Evolutionary conservation across 768 basidiomycete species (phyloP).

Genomic region (Cystofilobasidium bisporidii): DNA sequence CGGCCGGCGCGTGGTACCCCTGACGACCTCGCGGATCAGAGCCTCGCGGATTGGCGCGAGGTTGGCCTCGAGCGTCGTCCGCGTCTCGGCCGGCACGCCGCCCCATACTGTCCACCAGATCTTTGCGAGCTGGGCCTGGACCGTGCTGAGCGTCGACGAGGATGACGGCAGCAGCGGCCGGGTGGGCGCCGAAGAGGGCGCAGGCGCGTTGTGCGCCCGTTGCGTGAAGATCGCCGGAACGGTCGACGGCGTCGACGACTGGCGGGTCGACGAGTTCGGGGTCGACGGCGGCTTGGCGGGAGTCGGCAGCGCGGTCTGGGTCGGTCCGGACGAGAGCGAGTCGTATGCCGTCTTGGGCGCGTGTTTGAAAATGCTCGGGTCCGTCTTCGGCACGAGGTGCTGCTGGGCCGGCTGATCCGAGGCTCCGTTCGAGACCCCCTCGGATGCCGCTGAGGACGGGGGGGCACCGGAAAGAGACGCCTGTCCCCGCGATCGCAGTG

Average conservation of each 20-base stretch:
- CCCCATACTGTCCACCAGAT: neutral
- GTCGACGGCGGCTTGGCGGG: neutral
- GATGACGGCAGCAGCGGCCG: neutral
- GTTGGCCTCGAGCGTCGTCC: neutral
- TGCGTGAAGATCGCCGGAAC: conserved; percentile 27
- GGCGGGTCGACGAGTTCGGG: neutral
- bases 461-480: neutral
- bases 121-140: neutral
- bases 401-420: neutral
- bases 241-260: neutral
- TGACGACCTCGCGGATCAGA: neutral
- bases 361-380: conserved; percentile 20
- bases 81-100: neutral
- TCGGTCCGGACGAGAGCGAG: neutral
- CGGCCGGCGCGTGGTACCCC: neutral
- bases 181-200: neutral
- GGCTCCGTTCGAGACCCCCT: no score
- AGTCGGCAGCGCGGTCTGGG: neutral
- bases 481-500: conserved; percentile 6
- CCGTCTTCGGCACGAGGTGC: neutral
- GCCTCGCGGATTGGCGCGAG: neutral
- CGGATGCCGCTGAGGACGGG: neutral
- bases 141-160: neutral
- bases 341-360: neutral
- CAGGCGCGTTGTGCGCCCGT: neutral